Evolutionary conservation across 2,329 filamentous ascomycete species (phyloP), one percentile per base, ranked within the genome.

Genomic region (Chaetomium sp.): DNA sequence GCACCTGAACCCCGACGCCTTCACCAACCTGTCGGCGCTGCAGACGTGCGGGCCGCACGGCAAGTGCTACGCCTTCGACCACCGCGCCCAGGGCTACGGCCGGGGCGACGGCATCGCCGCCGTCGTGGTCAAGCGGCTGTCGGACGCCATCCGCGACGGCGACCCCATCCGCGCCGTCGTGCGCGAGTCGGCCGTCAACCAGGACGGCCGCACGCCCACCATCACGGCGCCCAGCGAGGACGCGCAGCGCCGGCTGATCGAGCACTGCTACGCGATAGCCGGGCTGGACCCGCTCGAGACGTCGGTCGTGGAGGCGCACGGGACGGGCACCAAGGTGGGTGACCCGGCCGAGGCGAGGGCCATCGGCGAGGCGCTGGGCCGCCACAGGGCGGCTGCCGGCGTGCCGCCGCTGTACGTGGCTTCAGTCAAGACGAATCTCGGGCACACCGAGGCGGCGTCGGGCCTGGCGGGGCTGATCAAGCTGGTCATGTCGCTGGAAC

Each of bases 111-210:
- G 68, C 4, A 60, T 71, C 19, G 71, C 75, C 16, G 77, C 76
- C 7, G 65, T 80, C 5, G 66, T 81, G 0, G 57, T 83, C 2
- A 82, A 82, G 70, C 73, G 71, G 0, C 69, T 82, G 0, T 65
- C 72, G 5, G 74, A 76, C 33, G 81, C 81, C 1, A 42, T 82
- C 2, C 67, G 67, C 10, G 78, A 78, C 45, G 75, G 76, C 7
- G 79, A 83, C 69, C 72, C 72, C 0, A 73, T 77, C 25, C 69
- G 71, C 19, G 71, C 72, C 13, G 68, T 77, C 1, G 73, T 79
- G 33, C 69, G 73, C 2, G 71, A 65, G 1, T 75, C 72, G 1
- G 73, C 64, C 3, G 53, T 71, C 16, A 78, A 78, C 59, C 70
- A 72, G 35, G 79, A 82, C 65, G 81, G 81, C 4, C 71, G 56